Base-by-base conservation (phyloP, 768 basidiomycete species). In the Trametes cingulata region DNA sequence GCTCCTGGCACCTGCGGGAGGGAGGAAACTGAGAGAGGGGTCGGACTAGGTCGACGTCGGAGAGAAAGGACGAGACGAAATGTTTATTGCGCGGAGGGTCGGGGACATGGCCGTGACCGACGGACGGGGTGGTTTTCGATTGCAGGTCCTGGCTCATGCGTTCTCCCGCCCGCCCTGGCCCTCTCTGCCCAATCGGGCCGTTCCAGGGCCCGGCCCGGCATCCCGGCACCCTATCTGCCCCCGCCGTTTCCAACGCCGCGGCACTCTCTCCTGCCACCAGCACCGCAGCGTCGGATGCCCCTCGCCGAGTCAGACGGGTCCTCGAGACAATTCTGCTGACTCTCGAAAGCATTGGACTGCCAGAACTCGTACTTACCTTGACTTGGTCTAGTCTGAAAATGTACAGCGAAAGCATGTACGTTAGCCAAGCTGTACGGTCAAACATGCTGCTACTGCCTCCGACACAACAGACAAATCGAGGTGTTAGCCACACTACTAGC, bases 1-100 rank as follows among this genome's bases (percentile, higher is more conserved):
- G 57, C 41, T 58, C 36, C 53, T 33, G 53, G 33, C 33, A 41
- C 46, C 45, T 46, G 45, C n/a, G 27, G n/a, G 53, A 14, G 29
- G 49, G 15, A 50, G 49, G 15, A 13, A 29, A 33, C 25, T 12
- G 27, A 14, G 49, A 27, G n/a, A 17, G 33, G n/a, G 20, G 20
- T 25, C 27, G 40, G 22, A 40, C 19, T 37, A 35, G 46, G 19
- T 13, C 13, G 37, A 40, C 33, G 25, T 20, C 12, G 56, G 47
- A 42, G 39, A 19, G 9, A 48, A 24, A 37, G 47, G 22, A 19
- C 15, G 52, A 29, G 22, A 33, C 20, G 36, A 20, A 43, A 33
- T 33, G 47, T 33, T 48, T 54, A 54, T 22, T 54, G 27, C 33
- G 42, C 17, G 20, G 37, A 19, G 46, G 29, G 35, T 10, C 36